These are phyloP conservation scores for Alternaria rosae DNA, from an alignment of 2,329 filamentous ascomycete genomes.

Conservation along the genomic window DNA sequence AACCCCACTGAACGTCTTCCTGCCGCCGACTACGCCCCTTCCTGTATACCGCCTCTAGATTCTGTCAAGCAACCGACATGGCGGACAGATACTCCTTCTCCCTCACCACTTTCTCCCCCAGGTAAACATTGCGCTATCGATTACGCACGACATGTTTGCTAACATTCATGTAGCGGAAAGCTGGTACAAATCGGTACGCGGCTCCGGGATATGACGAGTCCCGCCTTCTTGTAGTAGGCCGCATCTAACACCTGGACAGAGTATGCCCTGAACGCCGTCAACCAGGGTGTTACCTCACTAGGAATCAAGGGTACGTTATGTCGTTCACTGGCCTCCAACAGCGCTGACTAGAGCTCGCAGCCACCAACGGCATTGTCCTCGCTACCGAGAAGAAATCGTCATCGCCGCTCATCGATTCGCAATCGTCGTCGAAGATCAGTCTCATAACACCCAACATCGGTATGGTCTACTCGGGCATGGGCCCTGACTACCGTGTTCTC, in stretches of 20 bases:
- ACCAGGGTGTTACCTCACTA: conserved; percentile 97
- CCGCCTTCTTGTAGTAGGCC: not conserved
- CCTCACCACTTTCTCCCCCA: conserved; percentile 98
- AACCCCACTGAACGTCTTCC: conserved; percentile 18
- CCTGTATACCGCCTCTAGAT: not conserved
- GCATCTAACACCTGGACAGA: conserved; percentile 64
- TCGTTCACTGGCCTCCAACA: not conserved
- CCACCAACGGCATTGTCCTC: conserved; percentile 97
- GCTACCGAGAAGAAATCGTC: conserved; percentile 99
- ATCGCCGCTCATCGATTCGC: conserved; percentile 92
- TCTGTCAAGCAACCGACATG: conserved; percentile 63
- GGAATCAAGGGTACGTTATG: conserved; percentile 85
- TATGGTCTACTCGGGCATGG: conserved; percentile 99
- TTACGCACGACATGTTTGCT: conserved; percentile 51
- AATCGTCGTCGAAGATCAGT: conserved; percentile 95
- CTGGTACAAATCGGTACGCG: conserved; percentile 92
- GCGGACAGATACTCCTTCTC: conserved; percentile 99
- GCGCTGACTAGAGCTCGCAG: conserved; percentile 57
- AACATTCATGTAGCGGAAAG: conserved; percentile 77
- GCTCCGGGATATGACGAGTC: not conserved
- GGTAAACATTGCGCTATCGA: conserved; percentile 65
- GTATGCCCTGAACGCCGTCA: conserved; percentile 98
- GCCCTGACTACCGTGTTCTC: conserved; percentile 95
- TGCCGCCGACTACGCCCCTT: conserved; percentile 5
- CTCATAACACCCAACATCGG: conserved; percentile 98